Percentiles rank a stretch among this genome's conserved stretches.
phyloP scores from a whole-genome alignment of 768 basidiomycete genomes.

The Amylocystis lapponica region DNA sequence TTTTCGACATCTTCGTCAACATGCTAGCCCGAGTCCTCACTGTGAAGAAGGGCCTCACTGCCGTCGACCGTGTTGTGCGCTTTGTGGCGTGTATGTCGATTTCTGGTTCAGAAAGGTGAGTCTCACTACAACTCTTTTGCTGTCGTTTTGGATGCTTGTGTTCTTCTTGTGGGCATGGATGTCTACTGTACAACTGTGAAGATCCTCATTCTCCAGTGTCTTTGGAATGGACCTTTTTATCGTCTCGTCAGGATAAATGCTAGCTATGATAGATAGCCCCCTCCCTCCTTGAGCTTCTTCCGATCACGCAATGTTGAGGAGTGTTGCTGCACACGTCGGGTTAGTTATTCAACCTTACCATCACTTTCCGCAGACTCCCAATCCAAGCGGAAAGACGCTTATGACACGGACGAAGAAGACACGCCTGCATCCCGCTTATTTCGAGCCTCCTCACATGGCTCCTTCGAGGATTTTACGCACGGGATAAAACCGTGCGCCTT shows the following conservation, averaged over 20 bases:
- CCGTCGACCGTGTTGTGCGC: conserved; percentile 43
- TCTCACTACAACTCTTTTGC: neutral
- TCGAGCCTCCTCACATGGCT: conserved; percentile 57
- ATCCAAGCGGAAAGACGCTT: too few relatives aligned
- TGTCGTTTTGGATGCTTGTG: too few relatives aligned
- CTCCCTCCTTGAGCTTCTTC: too few relatives aligned
- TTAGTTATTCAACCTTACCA: too few relatives aligned
- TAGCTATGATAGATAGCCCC: too few relatives aligned
- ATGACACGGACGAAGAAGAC: conserved; percentile 55
- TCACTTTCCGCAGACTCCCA: too few relatives aligned
- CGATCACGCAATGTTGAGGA: too few relatives aligned
- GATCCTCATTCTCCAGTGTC: neutral
- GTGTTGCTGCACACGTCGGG: too few relatives aligned
- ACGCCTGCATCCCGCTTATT: conserved; percentile 66
- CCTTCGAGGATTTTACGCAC: conserved; percentile 41
- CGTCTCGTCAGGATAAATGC: conserved; percentile 23
- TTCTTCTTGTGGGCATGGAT: too few relatives aligned
- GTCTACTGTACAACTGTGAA: neutral
- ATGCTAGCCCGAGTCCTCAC: conserved; percentile 36
- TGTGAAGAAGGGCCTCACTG: conserved; percentile 43
- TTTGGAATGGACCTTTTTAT: conserved; percentile 4
- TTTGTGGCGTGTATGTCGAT: conserved; percentile 44
- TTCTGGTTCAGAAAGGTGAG: conserved; percentile 40
- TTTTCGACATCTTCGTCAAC: conserved; percentile 37
- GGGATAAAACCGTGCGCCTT: conserved; percentile 46